Percentiles rank a stretch among this genome's conserved stretches.
Evolutionary conservation across 305 asterid genomes (phyloP).

Genomic region (Fraxinus floribunda): DNA sequence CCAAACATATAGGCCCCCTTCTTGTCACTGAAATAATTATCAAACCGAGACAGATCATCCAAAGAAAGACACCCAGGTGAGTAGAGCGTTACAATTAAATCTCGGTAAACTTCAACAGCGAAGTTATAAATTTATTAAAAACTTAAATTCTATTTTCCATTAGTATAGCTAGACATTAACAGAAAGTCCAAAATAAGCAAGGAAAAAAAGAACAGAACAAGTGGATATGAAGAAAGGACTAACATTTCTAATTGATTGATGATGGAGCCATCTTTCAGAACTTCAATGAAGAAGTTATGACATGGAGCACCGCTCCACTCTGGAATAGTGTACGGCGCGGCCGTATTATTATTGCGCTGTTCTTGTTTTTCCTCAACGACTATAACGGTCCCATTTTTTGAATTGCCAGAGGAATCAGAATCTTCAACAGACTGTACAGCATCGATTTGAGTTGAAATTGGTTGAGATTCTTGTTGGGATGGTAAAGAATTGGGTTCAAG

Average conservation of each 20-base stretch:
- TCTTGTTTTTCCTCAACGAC: constrained; percentile 38
- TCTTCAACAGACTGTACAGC: constrained; percentile 4
- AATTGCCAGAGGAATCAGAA: constrained; percentile 26
- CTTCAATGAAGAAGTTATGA: constrained; percentile 65
- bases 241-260: constrained; percentile 71
- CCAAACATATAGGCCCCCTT: constrained; percentile 99
- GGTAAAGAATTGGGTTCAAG: constrained; percentile 24
- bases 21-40: constrained; percentile 52
- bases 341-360: constrained; percentile 29
- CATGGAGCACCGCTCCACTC: constrained; percentile 76
- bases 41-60: constrained; percentile 10
- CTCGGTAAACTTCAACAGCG: neutral
- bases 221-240: constrained; percentile 24
- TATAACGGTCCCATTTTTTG: constrained; percentile 21
- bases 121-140: neutral
- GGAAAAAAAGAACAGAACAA: neutral
- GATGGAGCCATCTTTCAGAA: constrained; percentile 84
- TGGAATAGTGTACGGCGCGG: constrained; percentile 76
- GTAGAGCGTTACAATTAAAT: neutral
- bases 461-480: constrained; percentile 25
- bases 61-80: neutral
- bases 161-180: neutral
- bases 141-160: neutral
- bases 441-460: constrained; percentile 29
- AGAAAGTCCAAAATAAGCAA: neutral